Evolutionary conservation across 2,329 filamentous ascomycete genomes (phyloP).

Genomic region (Madurella fahalii): DNA sequence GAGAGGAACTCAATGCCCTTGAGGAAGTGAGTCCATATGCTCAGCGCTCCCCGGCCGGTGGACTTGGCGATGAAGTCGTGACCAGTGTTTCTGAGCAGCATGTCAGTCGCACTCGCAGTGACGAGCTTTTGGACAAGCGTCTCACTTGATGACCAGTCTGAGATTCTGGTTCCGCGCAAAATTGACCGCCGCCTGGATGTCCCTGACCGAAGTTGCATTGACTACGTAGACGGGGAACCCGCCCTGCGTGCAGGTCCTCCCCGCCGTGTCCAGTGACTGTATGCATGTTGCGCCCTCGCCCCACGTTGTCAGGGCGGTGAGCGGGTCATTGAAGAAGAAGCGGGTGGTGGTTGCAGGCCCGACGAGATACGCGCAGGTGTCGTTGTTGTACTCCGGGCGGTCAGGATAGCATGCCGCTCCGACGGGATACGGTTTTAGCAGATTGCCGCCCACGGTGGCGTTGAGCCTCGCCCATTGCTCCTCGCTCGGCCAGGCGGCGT

Average conservation of each 20-base stretch:
- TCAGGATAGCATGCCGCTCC: conserved; percentile 31
- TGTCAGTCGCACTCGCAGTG: background rate
- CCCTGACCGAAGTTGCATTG: conserved; percentile 34
- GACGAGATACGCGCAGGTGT: conserved; percentile 25
- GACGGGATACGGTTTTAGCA: conserved; percentile 30
- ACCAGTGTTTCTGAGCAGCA: conserved; percentile 40
- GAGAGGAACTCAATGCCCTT: conserved; percentile 40
- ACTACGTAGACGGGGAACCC: conserved; percentile 36
- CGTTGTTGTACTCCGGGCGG: conserved; percentile 24
- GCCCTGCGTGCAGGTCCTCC: conserved; percentile 33
- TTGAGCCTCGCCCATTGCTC: conserved; percentile 29
- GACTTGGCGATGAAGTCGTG: conserved; percentile 54
- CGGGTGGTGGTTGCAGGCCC: conserved; percentile 18
- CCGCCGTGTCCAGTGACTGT: conserved; percentile 21
- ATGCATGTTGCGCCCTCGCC: conserved; percentile 31
- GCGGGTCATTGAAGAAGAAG: conserved; percentile 32
- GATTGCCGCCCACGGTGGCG: conserved; percentile 26
- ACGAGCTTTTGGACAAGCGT: background rate
- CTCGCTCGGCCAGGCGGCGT: conserved; percentile 7
- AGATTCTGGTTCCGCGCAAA: conserved; percentile 44
- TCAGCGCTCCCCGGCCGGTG: conserved; percentile 52
- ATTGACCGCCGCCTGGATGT: conserved; percentile 35
- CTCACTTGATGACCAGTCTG: conserved; percentile 41
- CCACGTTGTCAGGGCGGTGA: conserved; percentile 31
- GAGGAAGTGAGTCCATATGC: conserved; percentile 51